A percentile compares a stretch with the other conserved stretches of the same genome.
These are phyloP conservation scores for Aspergillus bombycis DNA, from an alignment of 2,329 filamentous ascomycete species.

Conservation along the genomic window DNA sequence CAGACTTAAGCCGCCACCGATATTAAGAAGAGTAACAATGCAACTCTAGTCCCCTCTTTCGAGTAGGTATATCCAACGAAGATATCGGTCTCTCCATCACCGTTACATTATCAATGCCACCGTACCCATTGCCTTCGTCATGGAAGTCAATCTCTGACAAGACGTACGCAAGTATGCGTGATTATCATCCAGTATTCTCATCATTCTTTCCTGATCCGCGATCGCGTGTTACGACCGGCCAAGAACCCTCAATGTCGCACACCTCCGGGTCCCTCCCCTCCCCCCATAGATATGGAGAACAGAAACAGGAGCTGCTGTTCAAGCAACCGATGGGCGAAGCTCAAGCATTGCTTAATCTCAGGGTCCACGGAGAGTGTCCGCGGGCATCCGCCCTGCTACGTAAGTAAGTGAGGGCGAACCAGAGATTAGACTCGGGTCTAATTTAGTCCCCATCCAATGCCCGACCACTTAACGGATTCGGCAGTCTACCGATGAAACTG, in stretches of 20 bases:
- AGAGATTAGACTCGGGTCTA: conserved; percentile 4
- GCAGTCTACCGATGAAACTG: background rate
- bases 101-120: conserved; percentile 2
- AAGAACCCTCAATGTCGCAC: background rate
- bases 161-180: background rate
- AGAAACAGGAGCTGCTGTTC: background rate
- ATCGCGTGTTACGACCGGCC: background rate
- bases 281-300: background rate
- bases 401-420: background rate
- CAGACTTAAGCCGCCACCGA: background rate
- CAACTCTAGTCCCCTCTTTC: background rate
- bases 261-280: no score
- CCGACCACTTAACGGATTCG: background rate
- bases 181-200: background rate
- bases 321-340: background rate
- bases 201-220: background rate
- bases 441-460: background rate
- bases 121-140: background rate
- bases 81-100: background rate
- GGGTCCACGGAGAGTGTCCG: conserved; percentile 2
- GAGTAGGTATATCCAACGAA: background rate
- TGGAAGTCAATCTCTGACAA: background rate
- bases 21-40: background rate
- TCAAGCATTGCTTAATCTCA: conserved; percentile 3
- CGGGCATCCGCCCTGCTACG: background rate